Conservation (phyloP, 768 basidiomycete genomes). For the Tricholoma sp. region DNA sequence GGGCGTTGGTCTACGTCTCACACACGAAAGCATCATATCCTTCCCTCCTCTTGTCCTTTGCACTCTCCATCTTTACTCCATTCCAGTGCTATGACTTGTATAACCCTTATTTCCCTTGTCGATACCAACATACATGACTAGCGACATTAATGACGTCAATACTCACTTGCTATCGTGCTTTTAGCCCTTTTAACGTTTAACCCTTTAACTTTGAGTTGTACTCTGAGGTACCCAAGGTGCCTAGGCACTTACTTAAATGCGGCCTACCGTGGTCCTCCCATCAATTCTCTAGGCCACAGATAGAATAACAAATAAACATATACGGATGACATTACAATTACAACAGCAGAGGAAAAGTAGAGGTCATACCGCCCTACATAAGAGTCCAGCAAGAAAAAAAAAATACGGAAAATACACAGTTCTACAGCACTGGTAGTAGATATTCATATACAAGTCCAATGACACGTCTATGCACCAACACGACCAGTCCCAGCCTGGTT, state of each 20-base stretch:
- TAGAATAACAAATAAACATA: no score
- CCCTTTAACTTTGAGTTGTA: background rate
- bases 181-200: no score
- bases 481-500: slow-evolving; percentile 21
- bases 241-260: no score
- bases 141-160: background rate
- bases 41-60: background rate
- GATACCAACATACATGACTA: background rate
- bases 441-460: background rate
- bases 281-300: no score
- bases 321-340: no score
- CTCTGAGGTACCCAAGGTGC: background rate
- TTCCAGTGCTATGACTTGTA: background rate
- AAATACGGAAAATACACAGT: background rate
- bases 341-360: background rate
- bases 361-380: no score
- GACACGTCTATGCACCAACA: slow-evolving; percentile 12
- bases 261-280: no score
- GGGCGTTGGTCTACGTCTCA: background rate
- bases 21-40: background rate
- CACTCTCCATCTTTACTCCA: background rate
- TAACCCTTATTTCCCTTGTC: background rate
- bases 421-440: no score
- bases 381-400: background rate
- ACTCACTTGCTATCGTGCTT: no score